Evolutionary conservation across 2,329 filamentous ascomycete genomes (phyloP), one percentile per base, ranked within the genome.

Genomic region (Mycosphaerella sp.): DNA sequence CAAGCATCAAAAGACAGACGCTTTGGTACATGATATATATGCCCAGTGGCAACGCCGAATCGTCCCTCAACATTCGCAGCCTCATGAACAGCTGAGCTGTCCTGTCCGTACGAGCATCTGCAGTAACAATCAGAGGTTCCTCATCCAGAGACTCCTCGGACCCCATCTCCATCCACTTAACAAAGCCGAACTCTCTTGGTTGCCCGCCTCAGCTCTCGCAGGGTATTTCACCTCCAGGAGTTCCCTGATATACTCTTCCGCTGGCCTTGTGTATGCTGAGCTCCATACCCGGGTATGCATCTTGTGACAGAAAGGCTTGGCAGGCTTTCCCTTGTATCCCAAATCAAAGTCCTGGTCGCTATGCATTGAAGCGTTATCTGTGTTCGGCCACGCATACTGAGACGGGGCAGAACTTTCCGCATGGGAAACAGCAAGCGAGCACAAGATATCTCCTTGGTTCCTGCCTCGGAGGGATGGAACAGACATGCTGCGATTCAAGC

Each of bases 231-330:
- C 54, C 27, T 61, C 58, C 30, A 62, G 25, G 9, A 62, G 42
- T 40, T 64, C 59, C 17, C 43, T 41, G 48, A 61, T 25, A 28
- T 63, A 35, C 13, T 62, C 59, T 27, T 27, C 41, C 13, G 50
- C 55, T 16, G 62, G 56, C 18, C 59, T 50, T 10, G 61, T 62
- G 45, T 62, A 57, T 16, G 49, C 42, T 13, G 61, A 60, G 12
- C 44, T 52, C 37, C 56, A 59, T 41, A 47, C 53, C 21, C 61
- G 10, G 18, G 59, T 40, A 43, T 63, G 49, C 39, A 28, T 39
- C 36, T 53, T 49, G 49, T 48, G 52, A 27, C 60, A 46, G 17
- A 47, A n/a, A 16, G 49, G 27, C 18, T 28, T 49, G 10, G 53
- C 59, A 9, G 55, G 37, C 17, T 35, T 54, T 4, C 51, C 39